Evolutionary conservation across 768 basidiomycete genomes (phyloP), one percentile per base, ranked within the genome.

Genomic region (Auriscalpium vulgare): DNA sequence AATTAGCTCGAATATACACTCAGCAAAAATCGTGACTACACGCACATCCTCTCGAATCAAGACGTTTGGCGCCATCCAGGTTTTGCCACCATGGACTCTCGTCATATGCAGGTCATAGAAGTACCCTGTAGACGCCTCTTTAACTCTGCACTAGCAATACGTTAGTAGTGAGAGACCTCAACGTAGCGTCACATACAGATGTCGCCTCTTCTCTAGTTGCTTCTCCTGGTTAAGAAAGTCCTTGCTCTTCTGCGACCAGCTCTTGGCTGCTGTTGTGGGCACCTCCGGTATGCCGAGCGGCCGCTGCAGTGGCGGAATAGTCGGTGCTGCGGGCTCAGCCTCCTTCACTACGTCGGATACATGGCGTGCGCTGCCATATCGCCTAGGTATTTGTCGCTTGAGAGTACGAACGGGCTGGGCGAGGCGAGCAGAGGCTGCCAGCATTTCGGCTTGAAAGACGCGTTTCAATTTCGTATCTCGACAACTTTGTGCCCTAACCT

Each of bases 1-100:
- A 3, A n/a, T 58, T 34, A 56, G 43, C 54, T 29, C 5, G 29
- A 29, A 29, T 29, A 34, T n/a, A 11, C 29, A 10, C 38, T 17
- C 50, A 23, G 37, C 46, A 11, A 37, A 17, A 29, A 23, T 13
- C 1, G 11, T 47, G 29, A 48, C 46, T 13, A 16, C 34, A 78
- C 89, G 62, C 66, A 95, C 95, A 61, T 95, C 91, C 73, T 93
- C 90, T 34, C 85, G 83, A 59, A 98, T 93, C 63, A 97, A 76
- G 19, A 89, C 87, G 19, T 79, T 83, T 1, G 94, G 95, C 10
- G 93, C 94, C 51, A 93, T 81, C 93, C 92, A 98, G 9, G 88
- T 87, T 73, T 98, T 98, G 14, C 95, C 95, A 14, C 92, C 94
- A 62, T 92, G 82, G 45, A 78, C 78, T 51, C 87, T 75, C 1